Evolutionary conservation across 2,329 filamentous ascomycete genomes (phyloP), one percentile per base, ranked within the genome.

Genomic region (Pseudofabraea citricarpa): DNA sequence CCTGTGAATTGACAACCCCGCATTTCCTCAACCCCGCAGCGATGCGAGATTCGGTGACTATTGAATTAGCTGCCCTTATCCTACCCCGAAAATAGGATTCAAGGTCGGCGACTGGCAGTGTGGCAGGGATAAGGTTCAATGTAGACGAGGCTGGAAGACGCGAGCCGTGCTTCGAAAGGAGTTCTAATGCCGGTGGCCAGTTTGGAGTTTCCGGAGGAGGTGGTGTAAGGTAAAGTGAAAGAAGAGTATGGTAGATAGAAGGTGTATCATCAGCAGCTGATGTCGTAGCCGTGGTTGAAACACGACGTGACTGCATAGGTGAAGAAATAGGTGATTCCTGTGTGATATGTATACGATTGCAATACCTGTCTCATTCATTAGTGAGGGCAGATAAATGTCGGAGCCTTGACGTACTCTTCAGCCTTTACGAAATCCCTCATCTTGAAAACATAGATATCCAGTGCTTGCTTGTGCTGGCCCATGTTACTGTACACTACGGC

Each of bases 391-490:
- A n/a, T n/a, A n/a, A n/a, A n/a, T n/a, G n/a, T n/a, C n/a, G 4
- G 35, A 36, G 24, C 35, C 8, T 15, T 23, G 18, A 72, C 81
- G 49, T 70, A 95, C 84, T 95, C 89, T 75, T 98, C 93, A 23
- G 93, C 93, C 65, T 95, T 97, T 10, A 70, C 71, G 50, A 87
- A 91, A 62, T 95, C 85, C 53, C 86, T 72, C 63, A 98, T 79
- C 63, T 91, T 93, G 68, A 96, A 98, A 21, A 97, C 91, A 62
- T 95, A 98, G 41, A 98, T 95, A 61, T 93, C 86, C n/a, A 98
- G 70, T 0, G 93, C 93, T 65, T 97, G 90, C 60, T 89, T 90
- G 67, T 98, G 90, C 56, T 91, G 85, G 6, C 88, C 89, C 87
- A 97, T 95, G 55, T 93, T 94, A 64, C 88, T 90, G 29, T 97